Percentiles rank a stretch among this genome's conserved stretches.
Conservation (phyloP, 1,284 basidiomycete genomes). For the Papiliotrema nemorosa region DNA sequence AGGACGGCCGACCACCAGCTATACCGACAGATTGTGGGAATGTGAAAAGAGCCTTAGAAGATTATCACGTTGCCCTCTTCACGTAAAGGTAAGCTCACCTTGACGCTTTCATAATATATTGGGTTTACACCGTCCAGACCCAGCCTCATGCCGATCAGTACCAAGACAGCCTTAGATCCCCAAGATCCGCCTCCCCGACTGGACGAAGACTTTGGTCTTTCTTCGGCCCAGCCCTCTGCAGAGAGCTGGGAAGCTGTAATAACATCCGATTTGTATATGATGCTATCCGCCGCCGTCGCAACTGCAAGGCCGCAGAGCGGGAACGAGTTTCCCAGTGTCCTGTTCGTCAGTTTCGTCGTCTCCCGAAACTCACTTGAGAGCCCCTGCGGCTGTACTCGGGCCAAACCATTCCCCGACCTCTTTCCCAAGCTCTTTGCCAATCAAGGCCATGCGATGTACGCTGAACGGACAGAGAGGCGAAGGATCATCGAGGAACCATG, state of each 20-base stretch:
- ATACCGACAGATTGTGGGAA: conserved; percentile 96
- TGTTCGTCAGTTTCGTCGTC: conserved; percentile 31
- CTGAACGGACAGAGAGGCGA: conserved; percentile 86
- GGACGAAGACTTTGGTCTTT: neutral
- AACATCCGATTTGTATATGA: conserved; percentile 82
- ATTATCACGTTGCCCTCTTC: neutral
- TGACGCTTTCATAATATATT: conserved; percentile 89
- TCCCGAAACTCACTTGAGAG: conserved; percentile 68
- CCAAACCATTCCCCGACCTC: conserved; percentile 98
- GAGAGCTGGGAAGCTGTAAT: conserved; percentile 67
- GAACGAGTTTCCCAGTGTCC: conserved; percentile 73
- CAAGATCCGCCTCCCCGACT: conserved; percentile 50
- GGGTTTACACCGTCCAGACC: conserved; percentile 93
- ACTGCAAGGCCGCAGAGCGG: conserved; percentile 78
- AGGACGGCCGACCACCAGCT: conserved; percentile 88
- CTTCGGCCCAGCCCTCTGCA: conserved; percentile 27
- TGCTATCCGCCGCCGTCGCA: conserved; percentile 75
- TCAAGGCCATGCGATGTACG: conserved; percentile 91
- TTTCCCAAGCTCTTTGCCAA: conserved; percentile 91
- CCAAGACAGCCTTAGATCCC: conserved; percentile 79
- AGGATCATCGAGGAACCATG: conserved; percentile 93
- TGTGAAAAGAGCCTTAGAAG: conserved; percentile 69
- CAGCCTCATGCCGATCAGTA: conserved; percentile 80
- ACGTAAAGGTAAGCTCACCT: conserved; percentile 57
- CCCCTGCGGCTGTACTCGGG: conserved; percentile 92